A percentile compares a stretch with the other conserved stretches of the same genome.
These are phyloP conservation scores for Verticillium dahliae DNA, from an alignment of 2,329 filamentous ascomycete genomes.

Conservation along the genomic window DNA sequence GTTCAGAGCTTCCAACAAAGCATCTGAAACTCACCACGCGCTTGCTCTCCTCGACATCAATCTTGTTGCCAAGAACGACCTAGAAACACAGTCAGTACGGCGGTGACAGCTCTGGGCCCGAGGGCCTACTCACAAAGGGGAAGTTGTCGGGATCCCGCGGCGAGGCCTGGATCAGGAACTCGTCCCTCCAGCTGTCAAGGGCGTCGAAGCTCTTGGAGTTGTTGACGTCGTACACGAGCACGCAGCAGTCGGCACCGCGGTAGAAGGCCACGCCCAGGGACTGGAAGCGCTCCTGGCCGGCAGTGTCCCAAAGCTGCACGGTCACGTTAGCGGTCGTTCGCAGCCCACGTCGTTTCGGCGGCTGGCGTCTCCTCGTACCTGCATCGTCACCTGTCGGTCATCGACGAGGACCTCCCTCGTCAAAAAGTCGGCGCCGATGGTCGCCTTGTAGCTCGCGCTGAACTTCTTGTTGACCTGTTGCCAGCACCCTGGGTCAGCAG, in stretches of 20 bases:
- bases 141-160: conserved; percentile 96
- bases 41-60: conserved; percentile 97
- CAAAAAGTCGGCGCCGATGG: conserved; percentile 96
- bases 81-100: conserved; percentile 26
- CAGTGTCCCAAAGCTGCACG: conserved; percentile 92
- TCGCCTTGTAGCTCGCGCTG: conserved; percentile 98
- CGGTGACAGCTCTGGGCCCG: too few species aligned
- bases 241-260: conserved; percentile 93
- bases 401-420: conserved; percentile 97
- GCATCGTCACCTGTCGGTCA: conserved; percentile 96
- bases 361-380: conserved; percentile 48
- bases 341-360: conserved; percentile 2
- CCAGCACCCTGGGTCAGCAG: not conserved
- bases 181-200: conserved; percentile 95
- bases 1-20: not conserved
- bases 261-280: conserved; percentile 97
- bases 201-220: conserved; percentile 99
- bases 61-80: conserved; percentile 98
- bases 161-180: conserved; percentile 95
- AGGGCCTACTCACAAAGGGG: conserved; percentile 74
- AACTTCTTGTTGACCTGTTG: conserved; percentile 98
- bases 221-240: conserved; percentile 97
- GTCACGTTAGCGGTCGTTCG: not conserved
- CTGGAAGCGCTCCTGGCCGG: conserved; percentile 95
- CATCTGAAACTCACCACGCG: conserved; percentile 57